Percentiles rank a stretch among this genome's conserved stretches.
These are phyloP conservation scores for Phytophthora tentaculata DNA, from an alignment of 352 stramenopile species.

Conservation along the genomic window DNA sequence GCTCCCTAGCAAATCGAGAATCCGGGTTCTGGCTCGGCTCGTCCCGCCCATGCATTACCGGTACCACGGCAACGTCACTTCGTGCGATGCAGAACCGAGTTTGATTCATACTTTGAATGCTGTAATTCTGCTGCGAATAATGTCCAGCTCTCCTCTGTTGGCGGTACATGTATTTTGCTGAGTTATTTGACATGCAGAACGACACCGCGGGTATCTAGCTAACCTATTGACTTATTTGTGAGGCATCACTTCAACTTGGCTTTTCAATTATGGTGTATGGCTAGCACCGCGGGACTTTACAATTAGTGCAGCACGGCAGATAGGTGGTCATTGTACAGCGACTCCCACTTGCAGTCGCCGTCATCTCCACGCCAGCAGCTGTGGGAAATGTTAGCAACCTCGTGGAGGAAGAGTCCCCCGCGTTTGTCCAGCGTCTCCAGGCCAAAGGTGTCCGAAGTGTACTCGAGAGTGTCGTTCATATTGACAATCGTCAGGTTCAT, in stretches of 20 bases:
- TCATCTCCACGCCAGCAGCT: constrained; percentile 25
- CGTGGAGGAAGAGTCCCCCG: constrained; percentile 37
- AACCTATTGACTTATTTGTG: too few species aligned
- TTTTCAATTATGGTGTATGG: not conserved
- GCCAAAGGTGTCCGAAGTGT: constrained; percentile 48
- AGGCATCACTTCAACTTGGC: constrained; percentile 1
- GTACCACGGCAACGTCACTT: too few species aligned
- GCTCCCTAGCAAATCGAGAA: too few species aligned
- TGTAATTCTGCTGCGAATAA: too few species aligned
- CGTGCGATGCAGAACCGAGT: too few species aligned
- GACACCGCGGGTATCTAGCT: too few species aligned
- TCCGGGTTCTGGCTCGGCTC: too few species aligned
- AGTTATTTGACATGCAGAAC: too few species aligned
- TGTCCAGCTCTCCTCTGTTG: too few species aligned
- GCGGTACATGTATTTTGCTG: too few species aligned
- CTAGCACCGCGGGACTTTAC: not conserved
- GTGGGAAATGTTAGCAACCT: constrained; percentile 33
- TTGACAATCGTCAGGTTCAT: constrained; percentile 38
- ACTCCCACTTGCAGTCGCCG: constrained; percentile 41
- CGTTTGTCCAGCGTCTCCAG: constrained; percentile 40
- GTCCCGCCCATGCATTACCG: too few species aligned
- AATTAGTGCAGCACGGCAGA: constrained; percentile 37
- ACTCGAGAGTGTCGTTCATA: constrained; percentile 42
- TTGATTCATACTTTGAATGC: too few species aligned
- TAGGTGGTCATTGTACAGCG: constrained; percentile 49